These are phyloP conservation scores for Nicotiana undulata DNA, from an alignment of 257 asterid species.

Conservation along the genomic window DNA sequence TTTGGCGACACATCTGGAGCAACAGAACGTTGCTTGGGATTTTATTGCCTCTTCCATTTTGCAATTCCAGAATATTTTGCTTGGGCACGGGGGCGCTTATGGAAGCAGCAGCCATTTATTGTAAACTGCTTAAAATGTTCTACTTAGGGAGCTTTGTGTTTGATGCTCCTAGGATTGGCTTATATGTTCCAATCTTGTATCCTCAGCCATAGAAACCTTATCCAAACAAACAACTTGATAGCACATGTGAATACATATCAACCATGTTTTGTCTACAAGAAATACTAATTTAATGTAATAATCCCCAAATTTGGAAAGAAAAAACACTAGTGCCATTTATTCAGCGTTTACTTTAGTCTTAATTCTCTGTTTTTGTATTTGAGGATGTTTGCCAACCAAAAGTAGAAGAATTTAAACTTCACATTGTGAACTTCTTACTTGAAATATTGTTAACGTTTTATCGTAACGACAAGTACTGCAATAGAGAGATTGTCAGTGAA, in stretches of 20 bases:
- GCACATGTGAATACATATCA: neutral
- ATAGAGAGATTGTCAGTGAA: too few relatives aligned
- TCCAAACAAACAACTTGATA: slow-evolving; percentile 4
- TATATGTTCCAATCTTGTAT: neutral
- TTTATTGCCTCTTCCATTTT: neutral
- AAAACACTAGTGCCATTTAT: neutral
- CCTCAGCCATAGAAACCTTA: slow-evolving; percentile 9
- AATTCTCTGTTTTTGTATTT: too few relatives aligned
- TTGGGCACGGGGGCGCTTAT: neutral
- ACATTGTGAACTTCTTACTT: neutral
- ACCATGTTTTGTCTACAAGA: neutral
- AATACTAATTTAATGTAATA: neutral
- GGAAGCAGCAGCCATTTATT: slow-evolving; percentile 16
- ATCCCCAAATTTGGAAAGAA: neutral
- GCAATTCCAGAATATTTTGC: neutral
- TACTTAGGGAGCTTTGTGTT: neutral
- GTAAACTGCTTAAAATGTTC: neutral
- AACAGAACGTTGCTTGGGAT: neutral
- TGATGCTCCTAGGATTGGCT: neutral
- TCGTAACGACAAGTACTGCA: too few relatives aligned
- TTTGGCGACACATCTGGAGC: slow-evolving; percentile 16
- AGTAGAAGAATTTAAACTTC: too few relatives aligned
- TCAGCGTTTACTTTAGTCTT: neutral
- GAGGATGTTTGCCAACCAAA: too few relatives aligned
- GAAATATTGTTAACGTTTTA: too few relatives aligned